Conservation (phyloP, 257 asterid genomes). For the Rubia yunnanensis region DNA sequence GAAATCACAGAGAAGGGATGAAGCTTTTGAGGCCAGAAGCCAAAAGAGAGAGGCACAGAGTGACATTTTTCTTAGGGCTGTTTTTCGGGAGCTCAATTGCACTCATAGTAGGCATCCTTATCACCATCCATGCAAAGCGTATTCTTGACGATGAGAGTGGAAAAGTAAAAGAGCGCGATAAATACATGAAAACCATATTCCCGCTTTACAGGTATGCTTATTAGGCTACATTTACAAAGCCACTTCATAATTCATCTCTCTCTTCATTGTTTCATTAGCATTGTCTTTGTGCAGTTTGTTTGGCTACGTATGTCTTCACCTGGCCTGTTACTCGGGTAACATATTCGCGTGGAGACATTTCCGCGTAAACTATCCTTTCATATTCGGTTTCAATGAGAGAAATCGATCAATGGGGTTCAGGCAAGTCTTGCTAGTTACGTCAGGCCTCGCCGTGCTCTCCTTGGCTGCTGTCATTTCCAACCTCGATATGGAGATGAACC, state of each 20-base stretch:
- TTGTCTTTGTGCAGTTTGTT: slow-evolving; percentile 38
- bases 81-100: slow-evolving; percentile 71
- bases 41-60: slow-evolving; percentile 57
- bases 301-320: slow-evolving; percentile 60
- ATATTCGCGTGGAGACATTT: slow-evolving; percentile 63
- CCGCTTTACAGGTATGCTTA: slow-evolving; percentile 63
- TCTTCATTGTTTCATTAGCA: neutral
- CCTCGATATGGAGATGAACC: slow-evolving; percentile 80
- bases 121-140: slow-evolving; percentile 37
- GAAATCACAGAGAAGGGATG: slow-evolving; percentile 70
- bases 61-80: slow-evolving; percentile 65
- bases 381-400: slow-evolving; percentile 62
- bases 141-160: slow-evolving; percentile 23
- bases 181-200: slow-evolving; percentile 63
- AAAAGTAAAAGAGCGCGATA: slow-evolving; percentile 12
- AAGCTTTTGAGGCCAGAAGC: slow-evolving; percentile 43
- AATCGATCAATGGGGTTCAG: slow-evolving; percentile 53
- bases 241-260: neutral
- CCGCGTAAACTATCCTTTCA: slow-evolving; percentile 69
- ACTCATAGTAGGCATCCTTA: slow-evolving; percentile 35
- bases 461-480: slow-evolving; percentile 56
- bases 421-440: slow-evolving; percentile 64
- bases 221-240: neutral
- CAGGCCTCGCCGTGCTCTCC: slow-evolving; percentile 60
- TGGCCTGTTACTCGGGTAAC: slow-evolving; percentile 54